Base-by-base conservation (phyloP, 2,329 filamentous ascomycete species). In the Aureobasidium sp. region DNA sequence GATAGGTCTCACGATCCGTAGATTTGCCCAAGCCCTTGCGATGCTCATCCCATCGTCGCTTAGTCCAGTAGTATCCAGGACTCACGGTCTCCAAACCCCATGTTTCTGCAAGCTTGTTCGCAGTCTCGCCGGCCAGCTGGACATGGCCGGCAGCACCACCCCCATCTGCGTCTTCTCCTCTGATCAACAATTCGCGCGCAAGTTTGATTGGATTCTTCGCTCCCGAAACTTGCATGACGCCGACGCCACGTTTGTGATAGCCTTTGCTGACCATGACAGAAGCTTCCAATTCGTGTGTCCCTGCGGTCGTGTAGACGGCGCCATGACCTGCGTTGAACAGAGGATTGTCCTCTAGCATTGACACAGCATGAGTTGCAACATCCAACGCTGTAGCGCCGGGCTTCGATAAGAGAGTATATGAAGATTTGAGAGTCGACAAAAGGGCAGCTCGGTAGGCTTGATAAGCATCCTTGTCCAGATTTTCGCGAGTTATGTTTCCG, bases 311-410 rank as follows among this genome's bases (percentile, higher is more conserved):
- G 74, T 95, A 96, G 22, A 96, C 91, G 56, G 91, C 89, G 59
- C 92, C 92, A 68, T 86, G 87, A 8, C 86, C 91, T 62, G 86
- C 86, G 76, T 96, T 96, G 81, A 94, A 96, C 5, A 95, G 82
- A 1, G 87, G 82, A 70, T 91, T 84, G 70, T 95, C 80, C 76
- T 96, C 91, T 17, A 96, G 83, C 29, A 87, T 80, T 1, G 80
- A 78, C 12, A 95, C 90, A 48, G 91, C 91, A 72, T 87, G 83
- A 1, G 87, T 87, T 1, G 90, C 90, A 0, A 86, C 83, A 61
- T 90, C 86, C 15, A 96, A 81, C 0, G 91, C 89, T 0, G 81
- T 81, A 9, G 83, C 81, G 2, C 66, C 65, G 0, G 73, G 71
- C 3, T 68, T 57, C 0, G 56, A 45, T 0, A 80, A 72, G 3